A percentile compares a stretch with the other conserved stretches of the same genome.
phyloP scores from a whole-genome alignment of 2,329 filamentous ascomycete genomes.

The Clathrospora elynae region DNA sequence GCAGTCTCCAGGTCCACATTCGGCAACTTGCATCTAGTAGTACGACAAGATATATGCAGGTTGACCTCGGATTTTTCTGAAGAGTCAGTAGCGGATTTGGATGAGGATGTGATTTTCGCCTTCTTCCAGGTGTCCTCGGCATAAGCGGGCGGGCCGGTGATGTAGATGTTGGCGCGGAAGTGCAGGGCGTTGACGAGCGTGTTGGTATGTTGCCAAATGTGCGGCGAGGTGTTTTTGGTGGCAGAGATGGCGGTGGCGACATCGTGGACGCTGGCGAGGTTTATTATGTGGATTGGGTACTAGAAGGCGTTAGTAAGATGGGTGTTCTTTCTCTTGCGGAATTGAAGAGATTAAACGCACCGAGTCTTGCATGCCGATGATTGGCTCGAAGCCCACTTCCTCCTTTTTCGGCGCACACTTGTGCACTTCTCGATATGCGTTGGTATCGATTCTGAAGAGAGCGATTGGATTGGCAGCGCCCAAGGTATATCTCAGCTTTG shows the following conservation, averaged over 20 bases:
- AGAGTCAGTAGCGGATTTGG: slow-evolving; percentile 48
- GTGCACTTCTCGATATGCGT: slow-evolving; percentile 62
- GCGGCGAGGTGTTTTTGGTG: slow-evolving; percentile 42
- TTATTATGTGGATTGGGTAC: slow-evolving; percentile 74
- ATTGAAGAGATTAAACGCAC: slow-evolving; percentile 47
- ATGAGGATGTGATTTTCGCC: slow-evolving; percentile 44
- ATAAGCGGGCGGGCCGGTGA: slow-evolving; percentile 67
- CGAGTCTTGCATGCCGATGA: slow-evolving; percentile 71
- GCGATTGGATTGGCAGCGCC: slow-evolving; percentile 69
- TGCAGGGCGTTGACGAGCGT: slow-evolving; percentile 64
- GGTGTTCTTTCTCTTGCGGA: no score
- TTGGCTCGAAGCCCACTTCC: slow-evolving; percentile 66
- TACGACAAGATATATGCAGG: slow-evolving; percentile 65
- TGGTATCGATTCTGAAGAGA: slow-evolving; percentile 70
- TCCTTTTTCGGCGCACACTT: slow-evolving; percentile 64
- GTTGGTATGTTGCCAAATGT: slow-evolving; percentile 49
- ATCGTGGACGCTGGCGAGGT: slow-evolving; percentile 66
- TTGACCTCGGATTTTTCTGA: slow-evolving; percentile 45
- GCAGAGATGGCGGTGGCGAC: slow-evolving; percentile 63
- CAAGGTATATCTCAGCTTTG: slow-evolving; percentile 67
- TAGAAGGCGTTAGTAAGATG: slow-evolving; percentile 35
- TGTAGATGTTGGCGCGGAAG: slow-evolving; percentile 74
- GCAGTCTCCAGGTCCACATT: slow-evolving; percentile 70
- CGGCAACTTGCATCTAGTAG: slow-evolving; percentile 71
- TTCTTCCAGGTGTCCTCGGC: slow-evolving; percentile 73